These are phyloP conservation scores for Kondoa malvinella DNA, from an alignment of 768 basidiomycete species.

Conservation along the genomic window DNA sequence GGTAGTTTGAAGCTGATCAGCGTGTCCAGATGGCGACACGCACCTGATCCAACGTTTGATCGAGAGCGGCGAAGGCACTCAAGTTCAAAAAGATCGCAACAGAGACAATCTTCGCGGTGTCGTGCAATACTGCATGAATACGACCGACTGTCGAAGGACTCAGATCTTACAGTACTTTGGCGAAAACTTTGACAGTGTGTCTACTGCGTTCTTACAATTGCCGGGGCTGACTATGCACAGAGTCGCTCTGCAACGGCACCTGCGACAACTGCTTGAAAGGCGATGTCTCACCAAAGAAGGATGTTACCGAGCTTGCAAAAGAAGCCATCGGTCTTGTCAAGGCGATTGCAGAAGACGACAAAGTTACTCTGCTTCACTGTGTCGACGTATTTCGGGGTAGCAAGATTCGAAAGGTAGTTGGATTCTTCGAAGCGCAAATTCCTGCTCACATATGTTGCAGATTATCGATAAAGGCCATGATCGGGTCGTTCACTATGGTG, in stretches of 20 bases:
- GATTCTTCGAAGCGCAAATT: background rate
- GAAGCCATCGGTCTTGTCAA: constrained; percentile 47
- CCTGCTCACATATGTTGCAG: constrained; percentile 17
- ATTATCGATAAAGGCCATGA: constrained; percentile 40
- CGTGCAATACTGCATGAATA: constrained; percentile 60
- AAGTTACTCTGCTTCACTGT: constrained; percentile 47
- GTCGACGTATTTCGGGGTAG: constrained; percentile 52
- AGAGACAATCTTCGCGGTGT: constrained; percentile 50
- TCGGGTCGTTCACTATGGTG: constrained; percentile 41
- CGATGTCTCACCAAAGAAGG: constrained; percentile 35
- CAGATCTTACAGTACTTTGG: constrained; percentile 80
- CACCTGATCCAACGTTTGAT: constrained; percentile 35
- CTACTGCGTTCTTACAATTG: too few relatives aligned
- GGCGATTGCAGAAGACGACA: constrained; percentile 37
- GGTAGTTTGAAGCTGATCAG: background rate
- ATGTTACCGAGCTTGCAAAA: constrained; percentile 48
- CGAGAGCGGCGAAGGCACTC: constrained; percentile 31
- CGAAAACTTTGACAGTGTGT: constrained; percentile 48
- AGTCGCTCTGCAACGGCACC: constrained; percentile 45
- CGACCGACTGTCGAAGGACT: constrained; percentile 66
- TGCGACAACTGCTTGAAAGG: constrained; percentile 70
- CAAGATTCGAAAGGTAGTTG: constrained; percentile 32
- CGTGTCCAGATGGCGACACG: constrained; percentile 22
- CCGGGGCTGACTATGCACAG: constrained; percentile 27
- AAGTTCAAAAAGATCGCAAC: constrained; percentile 51